Conservation (phyloP, 2,329 filamentous ascomycete genomes). For the Diaporthe sp. region DNA sequence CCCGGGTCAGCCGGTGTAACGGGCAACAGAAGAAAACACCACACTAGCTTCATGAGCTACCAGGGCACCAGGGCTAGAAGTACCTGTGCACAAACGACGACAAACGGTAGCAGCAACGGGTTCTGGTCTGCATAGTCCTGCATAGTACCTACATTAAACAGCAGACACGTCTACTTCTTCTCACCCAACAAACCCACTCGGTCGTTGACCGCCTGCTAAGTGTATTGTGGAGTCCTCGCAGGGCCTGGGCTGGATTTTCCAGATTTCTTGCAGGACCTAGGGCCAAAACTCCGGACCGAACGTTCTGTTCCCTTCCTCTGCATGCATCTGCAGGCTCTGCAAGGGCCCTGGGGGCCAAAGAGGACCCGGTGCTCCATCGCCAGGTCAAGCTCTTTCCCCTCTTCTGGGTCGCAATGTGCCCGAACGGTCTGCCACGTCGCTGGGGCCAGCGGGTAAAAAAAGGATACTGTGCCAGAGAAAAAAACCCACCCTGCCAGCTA, state of each 20-base stretch:
- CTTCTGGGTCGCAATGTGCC: constrained; percentile 29
- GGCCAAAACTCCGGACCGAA: constrained; percentile 23
- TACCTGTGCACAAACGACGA: neutral
- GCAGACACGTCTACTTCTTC: constrained; percentile 11
- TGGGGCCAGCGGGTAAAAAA: neutral
- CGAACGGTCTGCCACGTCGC: constrained; percentile 23
- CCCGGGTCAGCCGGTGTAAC: constrained; percentile 13
- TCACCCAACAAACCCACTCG: neutral
- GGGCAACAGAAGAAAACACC: constrained; percentile 5
- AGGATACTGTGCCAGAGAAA: constrained; percentile 27
- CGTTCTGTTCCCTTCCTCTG: constrained; percentile 21
- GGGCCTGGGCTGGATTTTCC: constrained; percentile 26
- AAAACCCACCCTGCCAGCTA: constrained; percentile 12
- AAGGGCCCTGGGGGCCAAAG: constrained; percentile 12
- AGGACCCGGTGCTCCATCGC: constrained; percentile 16
- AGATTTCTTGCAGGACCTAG: constrained; percentile 20
- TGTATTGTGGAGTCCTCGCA: neutral
- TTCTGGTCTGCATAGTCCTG: neutral
- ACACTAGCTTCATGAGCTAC: neutral
- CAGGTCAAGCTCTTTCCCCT: constrained; percentile 30
- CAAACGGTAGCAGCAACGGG: neutral
- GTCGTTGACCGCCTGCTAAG: constrained; percentile 25
- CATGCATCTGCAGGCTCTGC: constrained; percentile 2
- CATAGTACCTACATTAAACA: constrained; percentile 1
- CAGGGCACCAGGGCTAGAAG: too few species aligned